These are phyloP conservation scores for Urtica urens DNA, from an alignment of 306 rosid genomes.

Conservation along the genomic window DNA sequence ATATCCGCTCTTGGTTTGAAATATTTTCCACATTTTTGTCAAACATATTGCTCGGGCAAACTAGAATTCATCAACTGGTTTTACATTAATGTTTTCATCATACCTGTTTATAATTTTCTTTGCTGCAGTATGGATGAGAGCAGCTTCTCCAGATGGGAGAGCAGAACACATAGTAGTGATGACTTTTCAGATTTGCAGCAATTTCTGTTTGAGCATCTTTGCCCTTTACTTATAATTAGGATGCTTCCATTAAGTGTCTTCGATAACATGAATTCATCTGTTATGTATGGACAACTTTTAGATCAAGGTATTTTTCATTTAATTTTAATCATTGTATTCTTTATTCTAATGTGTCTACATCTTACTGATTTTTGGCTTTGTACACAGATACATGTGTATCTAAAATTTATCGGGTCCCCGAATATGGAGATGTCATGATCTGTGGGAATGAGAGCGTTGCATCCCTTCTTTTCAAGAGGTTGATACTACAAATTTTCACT, in stretches of 20 bases:
- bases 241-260: constrained; percentile 81
- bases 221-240: constrained; percentile 75
- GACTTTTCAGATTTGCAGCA: constrained; percentile 48
- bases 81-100: constrained; percentile 9
- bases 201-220: constrained; percentile 68
- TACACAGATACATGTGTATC: constrained; percentile 9
- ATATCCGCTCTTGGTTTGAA: background rate
- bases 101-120: constrained; percentile 4
- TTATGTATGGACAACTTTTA: constrained; percentile 49
- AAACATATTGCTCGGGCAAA: background rate
- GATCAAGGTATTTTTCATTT: constrained; percentile 26
- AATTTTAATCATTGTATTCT: constrained; percentile 9
- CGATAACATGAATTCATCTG: constrained; percentile 46
- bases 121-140: constrained; percentile 44
- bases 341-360: constrained; percentile 6
- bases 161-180: constrained; percentile 31
- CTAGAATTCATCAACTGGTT: constrained; percentile 6
- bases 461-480: constrained; percentile 57
- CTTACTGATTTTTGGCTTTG: background rate
- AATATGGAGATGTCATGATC: constrained; percentile 24
- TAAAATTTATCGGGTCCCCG: too few species aligned
- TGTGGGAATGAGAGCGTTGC: constrained; percentile 35
- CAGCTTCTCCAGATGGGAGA: constrained; percentile 39
- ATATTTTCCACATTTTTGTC: background rate
- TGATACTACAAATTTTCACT: background rate